These are phyloP conservation scores for Arthroderma uncinatum DNA, from an alignment of 2,329 filamentous ascomycete genomes.

Conservation along the genomic window DNA sequence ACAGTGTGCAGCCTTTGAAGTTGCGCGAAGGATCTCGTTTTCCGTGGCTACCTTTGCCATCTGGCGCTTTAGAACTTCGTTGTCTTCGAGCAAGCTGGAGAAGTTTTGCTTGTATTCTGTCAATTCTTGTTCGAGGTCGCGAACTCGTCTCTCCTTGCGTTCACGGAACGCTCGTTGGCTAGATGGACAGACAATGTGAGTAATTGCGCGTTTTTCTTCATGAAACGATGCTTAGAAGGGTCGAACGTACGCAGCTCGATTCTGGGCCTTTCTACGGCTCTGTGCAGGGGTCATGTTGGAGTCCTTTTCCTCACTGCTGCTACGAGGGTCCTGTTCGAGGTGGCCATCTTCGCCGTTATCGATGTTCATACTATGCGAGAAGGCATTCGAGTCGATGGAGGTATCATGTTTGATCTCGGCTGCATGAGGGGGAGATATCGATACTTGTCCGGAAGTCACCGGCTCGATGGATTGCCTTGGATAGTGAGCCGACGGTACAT, in stretches of 20 bases:
- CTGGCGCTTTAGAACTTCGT: constrained; percentile 74
- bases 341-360: constrained; percentile 5
- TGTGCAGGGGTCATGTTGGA: constrained; percentile 44
- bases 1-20: constrained; percentile 42
- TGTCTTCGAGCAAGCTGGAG: constrained; percentile 63
- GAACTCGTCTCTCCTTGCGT: constrained; percentile 87
- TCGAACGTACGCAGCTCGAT: constrained; percentile 55
- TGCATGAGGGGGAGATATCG: background rate
- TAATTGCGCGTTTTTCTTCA: constrained; percentile 1
- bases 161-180: constrained; percentile 95
- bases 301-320: constrained; percentile 46
- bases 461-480: background rate
- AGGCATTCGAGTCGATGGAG: constrained; percentile 2
- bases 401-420: background rate
- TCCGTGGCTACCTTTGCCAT: constrained; percentile 77
- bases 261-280: constrained; percentile 57
- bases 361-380: background rate
- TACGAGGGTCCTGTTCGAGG: constrained; percentile 13
- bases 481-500: background rate
- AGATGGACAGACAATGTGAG: constrained; percentile 2
- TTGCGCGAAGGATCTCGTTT: constrained; percentile 84
- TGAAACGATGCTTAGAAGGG: background rate
- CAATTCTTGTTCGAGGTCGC: constrained; percentile 81
- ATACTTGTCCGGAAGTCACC: background rate
- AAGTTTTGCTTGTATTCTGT: constrained; percentile 64